Evolutionary conservation across 306 rosid species (phyloP).

Genomic region (Calophaca sinica): DNA sequence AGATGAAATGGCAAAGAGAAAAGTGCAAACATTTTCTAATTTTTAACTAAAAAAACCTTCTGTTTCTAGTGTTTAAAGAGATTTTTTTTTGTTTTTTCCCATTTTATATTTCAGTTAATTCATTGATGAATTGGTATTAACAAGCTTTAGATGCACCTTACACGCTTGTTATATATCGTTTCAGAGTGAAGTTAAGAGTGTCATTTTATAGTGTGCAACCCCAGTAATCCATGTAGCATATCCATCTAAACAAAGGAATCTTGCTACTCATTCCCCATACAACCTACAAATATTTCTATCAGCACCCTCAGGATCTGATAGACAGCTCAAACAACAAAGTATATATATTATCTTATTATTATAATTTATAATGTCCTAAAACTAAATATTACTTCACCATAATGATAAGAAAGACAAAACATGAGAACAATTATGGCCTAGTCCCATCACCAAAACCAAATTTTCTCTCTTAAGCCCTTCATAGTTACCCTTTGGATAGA

Average conservation of each 20-base stretch:
- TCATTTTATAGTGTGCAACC: neutral
- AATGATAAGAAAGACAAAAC: conserved; percentile 18
- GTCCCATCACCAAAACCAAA: conserved; percentile 8
- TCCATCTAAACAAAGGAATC: conserved; percentile 8
- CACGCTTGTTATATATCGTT: neutral
- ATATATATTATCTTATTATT: conserved; percentile 7
- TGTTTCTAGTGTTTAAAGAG: neutral
- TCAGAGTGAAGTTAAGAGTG: neutral
- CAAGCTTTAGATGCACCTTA: conserved; percentile 4
- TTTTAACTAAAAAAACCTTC: neutral
- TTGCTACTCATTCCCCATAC: neutral
- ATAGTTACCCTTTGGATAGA: neutral
- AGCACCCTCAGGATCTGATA: neutral
- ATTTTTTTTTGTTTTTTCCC: neutral
- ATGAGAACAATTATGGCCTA: conserved; percentile 12
- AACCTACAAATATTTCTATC: conserved; percentile 15
- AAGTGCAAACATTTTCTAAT: conserved; percentile 3
- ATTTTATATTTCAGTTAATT: conserved; percentile 6
- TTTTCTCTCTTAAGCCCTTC: conserved; percentile 22
- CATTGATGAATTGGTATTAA: conserved; percentile 9
- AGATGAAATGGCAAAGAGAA: conserved; percentile 35
- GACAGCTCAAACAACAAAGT: conserved; percentile 21
- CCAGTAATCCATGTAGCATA: conserved; percentile 15
- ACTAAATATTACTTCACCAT: conserved; percentile 1
- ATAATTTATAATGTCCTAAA: neutral